phyloP scores from a whole-genome alignment of 2,329 filamentous ascomycete genomes.

The Graphilbum sp. region DNA sequence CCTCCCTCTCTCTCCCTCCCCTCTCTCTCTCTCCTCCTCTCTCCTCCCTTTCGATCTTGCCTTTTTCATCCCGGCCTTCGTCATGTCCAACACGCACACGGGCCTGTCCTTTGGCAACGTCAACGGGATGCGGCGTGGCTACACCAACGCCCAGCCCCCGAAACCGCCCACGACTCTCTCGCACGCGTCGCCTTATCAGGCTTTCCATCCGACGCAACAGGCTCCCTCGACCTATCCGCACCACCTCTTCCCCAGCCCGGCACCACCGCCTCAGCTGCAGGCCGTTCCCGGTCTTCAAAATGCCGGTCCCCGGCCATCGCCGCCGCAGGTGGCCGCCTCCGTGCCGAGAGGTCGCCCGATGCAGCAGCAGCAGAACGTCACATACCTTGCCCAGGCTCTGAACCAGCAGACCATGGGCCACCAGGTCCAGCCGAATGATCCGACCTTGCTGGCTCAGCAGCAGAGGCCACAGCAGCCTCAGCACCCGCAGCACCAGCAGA shows the following conservation, averaged over 20 bases:
- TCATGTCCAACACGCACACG: constrained; percentile 30
- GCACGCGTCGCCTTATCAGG: constrained; percentile 38
- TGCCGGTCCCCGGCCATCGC: constrained; percentile 23
- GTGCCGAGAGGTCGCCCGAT: constrained; percentile 29
- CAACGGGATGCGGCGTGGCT: constrained; percentile 28
- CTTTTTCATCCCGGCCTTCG: constrained; percentile 6
- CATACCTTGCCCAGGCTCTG: constrained; percentile 19
- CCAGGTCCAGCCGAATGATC: constrained; percentile 15
- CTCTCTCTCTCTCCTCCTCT: not conserved
- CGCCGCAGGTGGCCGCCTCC: constrained; percentile 32
- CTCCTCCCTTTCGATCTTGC: not conserved
- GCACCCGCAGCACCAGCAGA: constrained; percentile 1
- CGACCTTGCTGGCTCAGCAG: constrained; percentile 12
- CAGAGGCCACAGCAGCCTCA: constrained; percentile 4
- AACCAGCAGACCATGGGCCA: constrained; percentile 18
- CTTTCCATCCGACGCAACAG: constrained; percentile 26
- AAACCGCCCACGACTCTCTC: constrained; percentile 28
- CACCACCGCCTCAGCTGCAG: constrained; percentile 27
- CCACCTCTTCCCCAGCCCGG: constrained; percentile 33
- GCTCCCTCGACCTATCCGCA: constrained; percentile 31
- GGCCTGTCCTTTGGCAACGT: constrained; percentile 33
- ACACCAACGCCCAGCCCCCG: constrained; percentile 31
- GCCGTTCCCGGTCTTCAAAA: constrained; percentile 31
- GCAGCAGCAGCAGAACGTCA: constrained; percentile 18
- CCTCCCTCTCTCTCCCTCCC: not conserved